A percentile compares a stretch with the other conserved stretches of the same genome.
These are phyloP conservation scores for Danielia oregonensis DNA, from an alignment of 805 yeast genomes.

Conservation along the genomic window DNA sequence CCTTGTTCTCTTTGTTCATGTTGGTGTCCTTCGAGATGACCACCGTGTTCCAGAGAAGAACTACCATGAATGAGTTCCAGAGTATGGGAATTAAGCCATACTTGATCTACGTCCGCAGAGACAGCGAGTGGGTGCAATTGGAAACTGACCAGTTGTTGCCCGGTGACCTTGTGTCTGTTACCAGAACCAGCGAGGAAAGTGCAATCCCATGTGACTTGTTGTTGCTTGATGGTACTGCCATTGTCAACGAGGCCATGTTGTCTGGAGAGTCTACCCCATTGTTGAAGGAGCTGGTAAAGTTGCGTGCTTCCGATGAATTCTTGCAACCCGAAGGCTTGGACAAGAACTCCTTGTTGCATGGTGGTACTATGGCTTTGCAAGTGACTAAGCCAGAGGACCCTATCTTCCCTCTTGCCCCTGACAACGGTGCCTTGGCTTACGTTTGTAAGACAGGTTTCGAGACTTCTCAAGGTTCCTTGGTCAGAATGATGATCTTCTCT, in stretches of 20 bases:
- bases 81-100: constrained; percentile 97
- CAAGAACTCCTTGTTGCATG: constrained; percentile 83
- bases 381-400: constrained; percentile 66
- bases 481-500: constrained; percentile 95
- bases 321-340: constrained; percentile 80
- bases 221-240: constrained; percentile 83
- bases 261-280: constrained; percentile 98
- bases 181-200: constrained; percentile 85
- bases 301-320: constrained; percentile 69
- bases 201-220: constrained; percentile 94
- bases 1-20: constrained; percentile 88
- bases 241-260: constrained; percentile 97
- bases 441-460: constrained; percentile 97
- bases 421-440: constrained; percentile 84
- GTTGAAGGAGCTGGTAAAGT: constrained; percentile 83
- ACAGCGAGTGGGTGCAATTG: constrained; percentile 62
- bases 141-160: constrained; percentile 79
- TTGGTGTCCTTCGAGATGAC: constrained; percentile 89
- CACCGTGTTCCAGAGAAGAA: constrained; percentile 91
- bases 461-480: constrained; percentile 95
- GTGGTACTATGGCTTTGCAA: constrained; percentile 95
- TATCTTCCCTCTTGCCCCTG: constrained; percentile 68
- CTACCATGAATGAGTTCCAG: constrained; percentile 92
- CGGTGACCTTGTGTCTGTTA: constrained; percentile 83
- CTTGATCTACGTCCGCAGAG: constrained; percentile 67